A percentile compares a stretch with the other conserved stretches of the same genome.
Evolutionary conservation across 345 rosid species (phyloP).

Genomic region (Linum trigynum): DNA sequence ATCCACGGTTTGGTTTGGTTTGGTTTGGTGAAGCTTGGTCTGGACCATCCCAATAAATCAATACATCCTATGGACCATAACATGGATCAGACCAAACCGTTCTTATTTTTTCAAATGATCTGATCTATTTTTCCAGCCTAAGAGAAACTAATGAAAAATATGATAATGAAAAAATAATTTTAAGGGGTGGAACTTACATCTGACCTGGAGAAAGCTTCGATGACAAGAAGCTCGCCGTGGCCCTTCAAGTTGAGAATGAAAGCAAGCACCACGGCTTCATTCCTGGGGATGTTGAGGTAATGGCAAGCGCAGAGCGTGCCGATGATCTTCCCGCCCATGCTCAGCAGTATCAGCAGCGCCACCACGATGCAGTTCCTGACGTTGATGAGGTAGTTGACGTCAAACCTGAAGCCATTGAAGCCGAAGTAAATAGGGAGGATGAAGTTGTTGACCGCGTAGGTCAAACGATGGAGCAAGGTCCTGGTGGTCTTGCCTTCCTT

Average conservation of each 20-base stretch:
- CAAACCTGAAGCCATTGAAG: background rate
- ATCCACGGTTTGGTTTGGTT: too few species aligned
- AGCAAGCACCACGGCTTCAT: background rate
- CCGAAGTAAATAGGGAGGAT: slow-evolving; percentile 4
- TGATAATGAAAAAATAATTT: background rate
- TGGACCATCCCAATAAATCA: too few species aligned
- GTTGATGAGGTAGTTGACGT: background rate
- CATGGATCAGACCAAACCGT: too few species aligned
- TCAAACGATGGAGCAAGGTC: background rate
- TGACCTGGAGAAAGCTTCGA: background rate
- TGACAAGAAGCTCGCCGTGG: background rate
- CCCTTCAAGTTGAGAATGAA: slow-evolving; percentile 7
- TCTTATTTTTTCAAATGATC: too few species aligned
- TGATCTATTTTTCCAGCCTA: too few species aligned
- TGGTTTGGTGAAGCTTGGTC: too few species aligned
- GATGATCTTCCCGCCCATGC: slow-evolving; percentile 4
- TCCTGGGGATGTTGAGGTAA: background rate
- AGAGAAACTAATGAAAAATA: too few species aligned
- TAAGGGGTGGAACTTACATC: background rate
- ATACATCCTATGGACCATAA: too few species aligned
- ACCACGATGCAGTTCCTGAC: background rate
- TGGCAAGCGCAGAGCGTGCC: background rate
- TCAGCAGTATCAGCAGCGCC: background rate
- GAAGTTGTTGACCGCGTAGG: slow-evolving; percentile 1
- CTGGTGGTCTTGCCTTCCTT: slow-evolving; percentile 1